Evolutionary conservation across 257 asterid species (phyloP), one percentile per base, ranked within the genome.

Genomic region (Nicotiana paniculata): DNA sequence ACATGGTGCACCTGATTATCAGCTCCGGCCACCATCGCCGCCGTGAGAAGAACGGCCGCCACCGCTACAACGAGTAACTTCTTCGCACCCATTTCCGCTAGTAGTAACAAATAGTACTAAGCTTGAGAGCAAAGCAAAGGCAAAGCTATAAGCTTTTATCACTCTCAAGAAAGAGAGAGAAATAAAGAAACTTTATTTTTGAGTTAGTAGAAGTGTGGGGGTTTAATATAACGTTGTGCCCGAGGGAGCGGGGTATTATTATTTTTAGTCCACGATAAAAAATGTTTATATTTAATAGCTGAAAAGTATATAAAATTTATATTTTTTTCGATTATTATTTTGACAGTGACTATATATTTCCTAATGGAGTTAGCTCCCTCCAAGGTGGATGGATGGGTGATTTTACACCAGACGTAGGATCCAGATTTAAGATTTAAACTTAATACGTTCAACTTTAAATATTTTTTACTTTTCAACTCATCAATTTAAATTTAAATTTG

Each of bases 1-100:
- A 83, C 86, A 66, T 83, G 82, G n/a, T 77, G 83, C 10, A 65
- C 74, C 9, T 46, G 80, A 9, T 43, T 12, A 43, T 43, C 51
- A 28, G 4, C 75, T 48, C 24, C 86, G 35, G 16, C 81, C 39
- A 9, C 24, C 26, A 8, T 2, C 64, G 72, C 69, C 83, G 64
- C 80, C 51, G 63, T 11, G 57, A 69, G 12, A 55, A 69, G 17
- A 24, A 26, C 6, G 1, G 54, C 39, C 62, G 15, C 43, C 67
- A 43, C 24, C 48, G 35, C 64, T 9, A 82, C 46, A 21, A 18
- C 21, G 54, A 78, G 46, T 18, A 69, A 15, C 32, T 0, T 0
- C 24, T n/a, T 48, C 6, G 62, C 79, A 48, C 9, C 62, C 79
- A 74, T 74, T 48, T 74, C 51, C 8, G 16, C 4, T 51, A 18